A percentile compares a stretch with the other conserved stretches of the same genome.
Conservation (phyloP, 1,139 yeast genomes). For the Geotrichum bryndzae region DNA sequence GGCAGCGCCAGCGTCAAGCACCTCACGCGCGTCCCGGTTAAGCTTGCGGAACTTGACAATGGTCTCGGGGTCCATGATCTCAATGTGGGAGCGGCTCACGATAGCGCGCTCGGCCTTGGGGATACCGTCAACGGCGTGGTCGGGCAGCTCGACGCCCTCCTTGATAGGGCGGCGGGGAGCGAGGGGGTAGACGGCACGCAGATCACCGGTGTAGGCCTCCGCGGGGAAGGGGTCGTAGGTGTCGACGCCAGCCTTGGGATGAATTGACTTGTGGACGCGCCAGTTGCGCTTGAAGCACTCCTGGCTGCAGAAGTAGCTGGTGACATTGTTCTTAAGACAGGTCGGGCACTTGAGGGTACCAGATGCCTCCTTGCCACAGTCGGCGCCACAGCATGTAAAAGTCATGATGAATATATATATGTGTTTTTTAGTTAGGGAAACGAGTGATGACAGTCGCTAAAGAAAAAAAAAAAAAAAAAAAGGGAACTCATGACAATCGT, state of each 20-base stretch:
- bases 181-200: constrained; percentile 79
- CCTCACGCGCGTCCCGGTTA: constrained; percentile 74
- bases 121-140: constrained; percentile 74
- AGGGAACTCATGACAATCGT: background rate
- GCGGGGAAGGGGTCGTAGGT: constrained; percentile 83
- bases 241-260: constrained; percentile 41
- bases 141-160: constrained; percentile 67
- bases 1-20: constrained; percentile 80
- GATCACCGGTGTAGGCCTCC: constrained; percentile 62
- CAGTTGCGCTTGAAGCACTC: constrained; percentile 76
- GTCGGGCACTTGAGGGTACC: constrained; percentile 84
- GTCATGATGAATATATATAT: background rate
- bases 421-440: background rate
- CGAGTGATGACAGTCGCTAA: background rate
- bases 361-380: constrained; percentile 75
- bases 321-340: constrained; percentile 67
- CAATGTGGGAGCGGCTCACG: constrained; percentile 63
- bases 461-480: background rate
- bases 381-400: constrained; percentile 57
- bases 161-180: constrained; percentile 67
- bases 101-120: constrained; percentile 74
- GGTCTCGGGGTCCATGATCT: constrained; percentile 56
- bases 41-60: constrained; percentile 70
- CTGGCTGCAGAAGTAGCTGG: constrained; percentile 73
- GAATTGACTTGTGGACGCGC: constrained; percentile 50